Percentiles rank a stretch among this genome's conserved stretches.
These are phyloP conservation scores for Sporothrix inflata DNA, from an alignment of 2,329 filamentous ascomycete genomes.

Conservation along the genomic window DNA sequence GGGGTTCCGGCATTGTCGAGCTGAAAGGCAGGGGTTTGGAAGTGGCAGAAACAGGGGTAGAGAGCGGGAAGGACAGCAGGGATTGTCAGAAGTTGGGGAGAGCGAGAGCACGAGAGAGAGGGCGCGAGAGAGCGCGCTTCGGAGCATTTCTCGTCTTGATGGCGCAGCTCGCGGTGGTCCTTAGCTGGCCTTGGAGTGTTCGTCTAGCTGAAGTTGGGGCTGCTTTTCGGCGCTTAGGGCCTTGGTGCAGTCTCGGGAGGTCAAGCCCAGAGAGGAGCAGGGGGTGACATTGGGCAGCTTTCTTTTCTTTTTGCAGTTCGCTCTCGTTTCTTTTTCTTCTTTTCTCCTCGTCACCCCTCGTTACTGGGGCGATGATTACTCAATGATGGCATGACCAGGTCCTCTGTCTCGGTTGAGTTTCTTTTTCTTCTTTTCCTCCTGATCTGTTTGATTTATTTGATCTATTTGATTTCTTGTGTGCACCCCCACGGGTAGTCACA, in stretches of 20 bases:
- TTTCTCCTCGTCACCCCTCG: neutral
- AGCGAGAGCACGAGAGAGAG: neutral
- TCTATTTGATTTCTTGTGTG: neutral
- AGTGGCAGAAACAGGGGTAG: neutral
- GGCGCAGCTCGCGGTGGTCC: neutral
- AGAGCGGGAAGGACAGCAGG: slow-evolving; percentile 19
- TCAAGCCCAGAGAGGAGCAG: neutral
- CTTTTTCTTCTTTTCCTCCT: neutral
- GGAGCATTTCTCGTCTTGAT: neutral
- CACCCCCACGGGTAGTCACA: neutral
- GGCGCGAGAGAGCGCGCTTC: neutral
- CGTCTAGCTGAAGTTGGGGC: neutral
- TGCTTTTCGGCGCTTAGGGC: neutral
- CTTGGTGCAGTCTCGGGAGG: neutral
- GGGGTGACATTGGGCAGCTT: slow-evolving; percentile 1
- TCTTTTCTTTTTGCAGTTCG: neutral
- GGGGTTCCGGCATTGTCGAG: neutral
- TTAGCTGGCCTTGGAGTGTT: neutral
- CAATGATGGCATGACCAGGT: slow-evolving; percentile 16
- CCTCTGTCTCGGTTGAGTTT: neutral
- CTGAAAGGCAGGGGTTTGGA: neutral
- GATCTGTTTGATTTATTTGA: neutral
- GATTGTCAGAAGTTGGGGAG: slow-evolving; percentile 11
- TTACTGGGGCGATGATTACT: slow-evolving; percentile 13
- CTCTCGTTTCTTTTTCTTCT: neutral